Evolutionary conservation across 2,329 filamentous ascomycete species (phyloP).

Genomic region (Bipolaris bicolor): DNA sequence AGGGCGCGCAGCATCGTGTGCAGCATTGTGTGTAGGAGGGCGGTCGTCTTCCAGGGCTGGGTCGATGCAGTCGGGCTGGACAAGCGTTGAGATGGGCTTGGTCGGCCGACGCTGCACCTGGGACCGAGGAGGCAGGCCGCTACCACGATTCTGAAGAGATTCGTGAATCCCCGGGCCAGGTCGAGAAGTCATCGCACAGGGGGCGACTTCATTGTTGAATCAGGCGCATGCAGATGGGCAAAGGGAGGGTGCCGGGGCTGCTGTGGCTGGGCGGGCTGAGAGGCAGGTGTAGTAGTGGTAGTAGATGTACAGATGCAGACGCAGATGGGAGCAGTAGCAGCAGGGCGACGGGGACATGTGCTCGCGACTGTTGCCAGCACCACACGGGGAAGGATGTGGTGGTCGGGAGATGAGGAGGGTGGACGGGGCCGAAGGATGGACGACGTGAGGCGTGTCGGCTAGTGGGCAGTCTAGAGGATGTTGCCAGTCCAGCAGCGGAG

Average conservation of each 20-base stretch:
- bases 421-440: conserved; percentile 2
- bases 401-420: conserved; percentile 13
- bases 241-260: conserved; percentile 25
- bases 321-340: background rate
- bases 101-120: conserved; percentile 39
- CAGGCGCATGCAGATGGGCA: conserved; percentile 34
- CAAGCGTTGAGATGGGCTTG: conserved; percentile 34
- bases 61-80: conserved; percentile 45
- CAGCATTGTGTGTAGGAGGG: conserved; percentile 29
- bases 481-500: conserved; percentile 18
- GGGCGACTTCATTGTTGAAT: conserved; percentile 49
- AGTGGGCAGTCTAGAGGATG: conserved; percentile 23
- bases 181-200: conserved; percentile 53
- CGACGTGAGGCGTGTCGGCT: conserved; percentile 15
- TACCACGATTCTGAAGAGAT: conserved; percentile 46
- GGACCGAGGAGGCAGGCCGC: conserved; percentile 36
- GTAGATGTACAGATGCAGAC: too few species aligned
- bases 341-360: conserved; percentile 16
- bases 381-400: conserved; percentile 9
- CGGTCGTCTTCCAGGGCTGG: conserved; percentile 41
- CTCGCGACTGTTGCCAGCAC: conserved; percentile 12
- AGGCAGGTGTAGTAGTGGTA: background rate
- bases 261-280: conserved; percentile 7
- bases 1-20: conserved; percentile 29
- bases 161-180: conserved; percentile 50